phyloP scores from a whole-genome alignment of 176 grass and related monocot genomes.

The Chloris gayana region DNA sequence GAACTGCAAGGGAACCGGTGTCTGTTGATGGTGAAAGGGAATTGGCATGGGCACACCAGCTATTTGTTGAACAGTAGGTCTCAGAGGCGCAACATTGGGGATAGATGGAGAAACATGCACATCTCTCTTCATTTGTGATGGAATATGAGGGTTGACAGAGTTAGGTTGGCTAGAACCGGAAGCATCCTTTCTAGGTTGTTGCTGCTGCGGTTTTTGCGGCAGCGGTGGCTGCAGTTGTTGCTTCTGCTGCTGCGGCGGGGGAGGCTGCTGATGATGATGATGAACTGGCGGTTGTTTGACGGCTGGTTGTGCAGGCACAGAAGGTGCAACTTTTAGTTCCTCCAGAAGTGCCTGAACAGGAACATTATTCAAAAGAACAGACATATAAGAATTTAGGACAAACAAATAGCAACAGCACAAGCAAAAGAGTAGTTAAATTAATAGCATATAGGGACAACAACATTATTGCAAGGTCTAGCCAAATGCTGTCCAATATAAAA shows the following conservation, averaged over 20 bases:
- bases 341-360: slow-evolving; percentile 54
- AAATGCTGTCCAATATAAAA: slow-evolving; percentile 10
- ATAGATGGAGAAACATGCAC: slow-evolving; percentile 41
- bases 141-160: slow-evolving; percentile 36
- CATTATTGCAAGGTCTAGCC: not conserved
- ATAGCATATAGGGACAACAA: not conserved
- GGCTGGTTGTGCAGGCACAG: slow-evolving; percentile 41
- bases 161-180: slow-evolving; percentile 51
- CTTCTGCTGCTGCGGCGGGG: not conserved
- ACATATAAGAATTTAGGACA: not conserved
- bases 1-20: slow-evolving; percentile 65
- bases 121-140: slow-evolving; percentile 54
- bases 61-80: slow-evolving; percentile 45
- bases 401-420: slow-evolving; percentile 17
- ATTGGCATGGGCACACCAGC: slow-evolving; percentile 48
- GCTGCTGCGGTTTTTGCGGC: slow-evolving; percentile 33
- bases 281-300: slow-evolving; percentile 54
- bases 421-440: slow-evolving; percentile 5
- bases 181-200: slow-evolving; percentile 48
- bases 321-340: slow-evolving; percentile 46
- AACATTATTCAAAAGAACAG: slow-evolving; percentile 27
- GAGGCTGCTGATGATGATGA: slow-evolving; percentile 31
- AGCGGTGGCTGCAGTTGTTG: slow-evolving; percentile 16
- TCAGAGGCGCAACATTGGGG: slow-evolving; percentile 40
- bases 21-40: slow-evolving; percentile 62